phyloP scores from a whole-genome alignment of 2,329 filamentous ascomycete genomes.

The Hymenoscyphus infarciens region DNA sequence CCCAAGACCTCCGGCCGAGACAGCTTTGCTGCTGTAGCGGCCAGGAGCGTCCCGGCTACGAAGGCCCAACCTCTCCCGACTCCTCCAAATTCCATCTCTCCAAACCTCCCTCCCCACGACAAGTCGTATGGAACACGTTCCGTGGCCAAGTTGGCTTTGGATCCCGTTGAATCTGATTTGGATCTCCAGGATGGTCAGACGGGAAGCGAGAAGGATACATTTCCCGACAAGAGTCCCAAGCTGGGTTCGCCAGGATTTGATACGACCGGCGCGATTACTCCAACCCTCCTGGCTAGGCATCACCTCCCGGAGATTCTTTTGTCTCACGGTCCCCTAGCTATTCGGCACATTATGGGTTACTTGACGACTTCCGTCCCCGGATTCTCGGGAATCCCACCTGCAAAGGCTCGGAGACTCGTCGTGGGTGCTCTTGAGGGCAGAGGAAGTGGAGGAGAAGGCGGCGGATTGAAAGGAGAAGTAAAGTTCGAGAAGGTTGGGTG shows the following conservation, averaged over 20 bases:
- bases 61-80: conserved; percentile 71
- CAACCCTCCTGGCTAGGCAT: conserved; percentile 79
- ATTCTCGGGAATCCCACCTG: conserved; percentile 82
- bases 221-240: conserved; percentile 18
- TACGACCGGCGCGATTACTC: conserved; percentile 77
- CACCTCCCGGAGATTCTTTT: conserved; percentile 89
- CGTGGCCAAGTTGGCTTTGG: conserved; percentile 43
- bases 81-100: conserved; percentile 93
- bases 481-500: conserved; percentile 95
- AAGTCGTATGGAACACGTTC: conserved; percentile 53
- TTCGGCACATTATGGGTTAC: conserved; percentile 93
- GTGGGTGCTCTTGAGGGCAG: conserved; percentile 89
- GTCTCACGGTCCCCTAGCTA: conserved; percentile 84
- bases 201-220: conserved; percentile 34
- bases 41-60: conserved; percentile 52
- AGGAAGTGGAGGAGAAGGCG: conserved; percentile 52
- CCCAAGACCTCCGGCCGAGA: conserved; percentile 58
- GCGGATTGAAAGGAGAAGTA: conserved; percentile 65
- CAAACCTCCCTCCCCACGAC: conserved; percentile 76
- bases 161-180: conserved; percentile 78
- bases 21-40: conserved; percentile 71
- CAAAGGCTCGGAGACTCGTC: conserved; percentile 85
- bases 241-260: conserved; percentile 49
- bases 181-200: conserved; percentile 72
- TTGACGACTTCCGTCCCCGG: conserved; percentile 90